These are phyloP conservation scores for Hygrophila difformis DNA, from an alignment of 257 asterid genomes.

Conservation along the genomic window DNA sequence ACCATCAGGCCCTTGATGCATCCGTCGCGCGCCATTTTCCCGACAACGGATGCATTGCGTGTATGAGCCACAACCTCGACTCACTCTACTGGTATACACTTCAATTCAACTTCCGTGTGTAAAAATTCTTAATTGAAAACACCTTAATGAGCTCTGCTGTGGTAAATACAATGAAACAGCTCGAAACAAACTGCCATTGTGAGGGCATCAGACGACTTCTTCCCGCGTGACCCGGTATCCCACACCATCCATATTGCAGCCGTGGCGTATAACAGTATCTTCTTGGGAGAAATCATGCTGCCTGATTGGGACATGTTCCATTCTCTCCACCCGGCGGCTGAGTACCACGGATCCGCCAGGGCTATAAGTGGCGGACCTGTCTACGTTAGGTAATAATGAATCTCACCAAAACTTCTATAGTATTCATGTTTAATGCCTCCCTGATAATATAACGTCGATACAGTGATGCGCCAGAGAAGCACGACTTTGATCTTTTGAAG, in stretches of 20 bases:
- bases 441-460: neutral
- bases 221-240: slow-evolving; percentile 60
- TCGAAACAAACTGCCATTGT: slow-evolving; percentile 72
- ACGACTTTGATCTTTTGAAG: slow-evolving; percentile 63
- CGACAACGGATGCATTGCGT: slow-evolving; percentile 83
- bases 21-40: slow-evolving; percentile 60
- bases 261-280: slow-evolving; percentile 70
- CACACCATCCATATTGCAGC: slow-evolving; percentile 85
- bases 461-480: slow-evolving; percentile 90
- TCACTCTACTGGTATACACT: slow-evolving; percentile 64
- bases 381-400: slow-evolving; percentile 60
- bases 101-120: neutral
- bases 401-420: slow-evolving; percentile 5
- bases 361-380: slow-evolving; percentile 86
- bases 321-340: slow-evolving; percentile 77
- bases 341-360: slow-evolving; percentile 80
- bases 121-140: neutral
- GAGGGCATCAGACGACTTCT: slow-evolving; percentile 91
- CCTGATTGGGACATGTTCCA: slow-evolving; percentile 99
- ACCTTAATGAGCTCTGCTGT: neutral
- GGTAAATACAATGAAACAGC: slow-evolving; percentile 35
- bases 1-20: slow-evolving; percentile 89
- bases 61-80: slow-evolving; percentile 90
- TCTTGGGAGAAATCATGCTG: slow-evolving; percentile 68
- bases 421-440: neutral